Percentiles rank a stretch among this genome's conserved stretches.
phyloP scores from a whole-genome alignment of 1,139 yeast genomes.

The Nakaseomyces kungkrabaensis region DNA sequence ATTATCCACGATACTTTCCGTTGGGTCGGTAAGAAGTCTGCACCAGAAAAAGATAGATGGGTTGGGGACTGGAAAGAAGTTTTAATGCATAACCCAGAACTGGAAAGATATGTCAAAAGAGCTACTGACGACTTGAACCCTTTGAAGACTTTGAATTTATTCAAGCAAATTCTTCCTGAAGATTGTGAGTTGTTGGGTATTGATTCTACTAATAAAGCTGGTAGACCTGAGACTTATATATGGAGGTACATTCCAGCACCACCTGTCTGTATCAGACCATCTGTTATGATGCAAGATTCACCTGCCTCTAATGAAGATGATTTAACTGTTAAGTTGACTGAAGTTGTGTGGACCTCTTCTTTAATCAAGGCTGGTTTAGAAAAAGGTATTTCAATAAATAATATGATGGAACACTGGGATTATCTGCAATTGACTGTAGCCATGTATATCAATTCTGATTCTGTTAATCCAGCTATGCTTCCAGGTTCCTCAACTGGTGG shows the following conservation, averaged over 20 bases:
- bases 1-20: slow-evolving; percentile 93
- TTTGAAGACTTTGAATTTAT: slow-evolving; percentile 72
- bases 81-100: slow-evolving; percentile 65
- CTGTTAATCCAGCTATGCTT: slow-evolving; percentile 71
- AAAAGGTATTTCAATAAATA: slow-evolving; percentile 85
- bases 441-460: slow-evolving; percentile 93
- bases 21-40: slow-evolving; percentile 86
- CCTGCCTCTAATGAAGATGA: slow-evolving; percentile 91
- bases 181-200: slow-evolving; percentile 92
- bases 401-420: slow-evolving; percentile 98
- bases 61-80: slow-evolving; percentile 75
- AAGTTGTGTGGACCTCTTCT: slow-evolving; percentile 92
- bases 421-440: slow-evolving; percentile 91
- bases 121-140: slow-evolving; percentile 95
- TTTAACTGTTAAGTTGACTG: slow-evolving; percentile 88
- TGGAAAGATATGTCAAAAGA: slow-evolving; percentile 76
- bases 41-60: slow-evolving; percentile 79
- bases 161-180: slow-evolving; percentile 72
- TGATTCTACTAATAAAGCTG: slow-evolving; percentile 66
- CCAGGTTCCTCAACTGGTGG: slow-evolving; percentile 55
- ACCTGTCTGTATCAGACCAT: slow-evolving; percentile 96
- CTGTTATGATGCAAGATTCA: slow-evolving; percentile 89
- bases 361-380: slow-evolving; percentile 89
- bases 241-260: slow-evolving; percentile 99
- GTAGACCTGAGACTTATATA: slow-evolving; percentile 92